These are phyloP conservation scores for Elsinoe fawcettii DNA, from an alignment of 2,329 filamentous ascomycete species.

Conservation along the genomic window DNA sequence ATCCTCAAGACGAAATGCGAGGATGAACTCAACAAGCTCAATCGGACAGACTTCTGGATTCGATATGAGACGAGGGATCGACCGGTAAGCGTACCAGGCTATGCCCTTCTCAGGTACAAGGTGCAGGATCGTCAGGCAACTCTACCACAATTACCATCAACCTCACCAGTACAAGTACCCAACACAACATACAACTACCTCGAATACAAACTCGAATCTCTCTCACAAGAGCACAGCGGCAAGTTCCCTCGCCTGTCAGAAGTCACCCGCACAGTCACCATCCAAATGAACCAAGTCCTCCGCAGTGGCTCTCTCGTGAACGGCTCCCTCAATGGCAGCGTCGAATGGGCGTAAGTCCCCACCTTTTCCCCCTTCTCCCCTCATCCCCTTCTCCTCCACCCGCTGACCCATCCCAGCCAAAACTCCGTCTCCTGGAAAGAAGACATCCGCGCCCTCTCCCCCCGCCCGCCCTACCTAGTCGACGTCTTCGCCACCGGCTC, in stretches of 20 bases:
- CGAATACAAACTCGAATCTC: constrained; percentile 33
- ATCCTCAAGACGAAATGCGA: constrained; percentile 37
- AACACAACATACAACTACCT: constrained; percentile 31
- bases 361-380: too few relatives aligned
- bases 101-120: constrained; percentile 43
- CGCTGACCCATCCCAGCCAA: background rate
- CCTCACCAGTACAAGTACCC: constrained; percentile 16
- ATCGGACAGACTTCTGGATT: constrained; percentile 34
- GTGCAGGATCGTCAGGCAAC: background rate
- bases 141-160: constrained; percentile 20
- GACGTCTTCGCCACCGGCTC: constrained; percentile 36
- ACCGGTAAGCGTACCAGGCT: constrained; percentile 39
- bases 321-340: constrained; percentile 7
- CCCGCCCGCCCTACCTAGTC: constrained; percentile 38
- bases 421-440: constrained; percentile 9
- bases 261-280: constrained; percentile 29
- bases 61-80: constrained; percentile 46
- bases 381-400: background rate
- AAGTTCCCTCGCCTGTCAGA: constrained; percentile 29
- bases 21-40: background rate
- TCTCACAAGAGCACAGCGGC: constrained; percentile 20
- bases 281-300: constrained; percentile 22
- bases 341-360: constrained; percentile 9
- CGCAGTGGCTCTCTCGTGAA: background rate
- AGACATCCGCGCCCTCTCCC: background rate